Conservation (phyloP, 1,139 yeast species). For the Hyphopichia burtonii region DNA sequence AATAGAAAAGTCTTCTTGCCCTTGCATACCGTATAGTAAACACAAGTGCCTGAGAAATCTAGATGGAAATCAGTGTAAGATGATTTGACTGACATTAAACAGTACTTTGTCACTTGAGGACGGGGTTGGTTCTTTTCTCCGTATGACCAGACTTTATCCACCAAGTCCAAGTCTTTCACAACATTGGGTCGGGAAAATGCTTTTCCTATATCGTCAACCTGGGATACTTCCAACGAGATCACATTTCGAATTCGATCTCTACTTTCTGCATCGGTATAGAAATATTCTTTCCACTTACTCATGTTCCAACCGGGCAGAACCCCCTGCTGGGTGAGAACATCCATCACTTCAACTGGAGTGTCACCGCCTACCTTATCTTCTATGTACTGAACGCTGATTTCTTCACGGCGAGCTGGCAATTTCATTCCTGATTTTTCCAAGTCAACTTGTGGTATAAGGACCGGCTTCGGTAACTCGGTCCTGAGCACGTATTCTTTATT, state of each 20-base stretch:
- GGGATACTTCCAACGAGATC: constrained; percentile 75
- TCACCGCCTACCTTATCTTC: constrained; percentile 64
- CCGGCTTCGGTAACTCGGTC: constrained; percentile 24
- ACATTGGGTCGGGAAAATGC: constrained; percentile 59
- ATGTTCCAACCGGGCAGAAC: constrained; percentile 65
- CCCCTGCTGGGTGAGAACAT: constrained; percentile 78
- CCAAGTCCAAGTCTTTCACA: constrained; percentile 70
- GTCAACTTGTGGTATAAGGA: constrained; percentile 32
- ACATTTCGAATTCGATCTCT: constrained; percentile 77
- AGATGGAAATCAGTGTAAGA: constrained; percentile 89
- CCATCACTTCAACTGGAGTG: constrained; percentile 78
- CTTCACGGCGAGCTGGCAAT: constrained; percentile 32
- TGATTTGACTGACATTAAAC: constrained; percentile 80
- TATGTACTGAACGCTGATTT: constrained; percentile 55
- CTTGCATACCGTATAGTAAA: constrained; percentile 74
- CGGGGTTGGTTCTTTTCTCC: constrained; percentile 29
- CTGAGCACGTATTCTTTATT: constrained; percentile 34
- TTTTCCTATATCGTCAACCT: constrained; percentile 48
- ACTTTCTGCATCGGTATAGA: constrained; percentile 38
- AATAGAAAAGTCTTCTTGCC: constrained; percentile 76
- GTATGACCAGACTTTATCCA: constrained; percentile 62
- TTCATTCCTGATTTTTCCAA: constrained; percentile 33
- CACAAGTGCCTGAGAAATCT: constrained; percentile 92
- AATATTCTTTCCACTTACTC: constrained; percentile 75
- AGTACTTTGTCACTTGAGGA: constrained; percentile 79